Evolutionary conservation across 805 yeast genomes (phyloP), one percentile per base, ranked within the genome.

Genomic region (Monosporozyma aerobia): DNA sequence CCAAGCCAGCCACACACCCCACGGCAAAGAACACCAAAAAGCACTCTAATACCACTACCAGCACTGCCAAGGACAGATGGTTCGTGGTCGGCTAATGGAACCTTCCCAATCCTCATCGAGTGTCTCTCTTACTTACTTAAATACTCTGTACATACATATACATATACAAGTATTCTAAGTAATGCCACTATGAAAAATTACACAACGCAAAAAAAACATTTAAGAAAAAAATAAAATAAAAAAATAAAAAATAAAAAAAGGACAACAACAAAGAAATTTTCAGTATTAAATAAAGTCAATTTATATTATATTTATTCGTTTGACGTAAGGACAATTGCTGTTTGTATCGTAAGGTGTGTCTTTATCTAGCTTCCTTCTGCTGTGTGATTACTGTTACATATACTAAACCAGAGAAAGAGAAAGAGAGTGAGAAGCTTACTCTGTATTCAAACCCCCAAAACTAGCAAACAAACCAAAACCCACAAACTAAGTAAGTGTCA

Each of bases 61-160:
- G 3, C 8, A 19, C 27, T 16, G 3, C 43, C 19, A 39, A 39
- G 8, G 51, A 49, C 29, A 39, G 44, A 33, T 53, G 55, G 55
- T 53, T 46, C 44, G 48, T 53, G 13, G 55, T 53, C 3, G 46
- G 49, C 14, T 53, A 44, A 37, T 11, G n/a, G 9, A 11, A 2
- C 19, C 5, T 39, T 8, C 10, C 7, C 10, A 30, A 30, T 30
- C 14, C 5, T 32, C 14, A 11, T 32, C 14, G 2, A 32, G 7
- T 13, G 14, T 4, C 13, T 32, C 37, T 3, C 14, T 10, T 5
- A 32, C 19, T 27, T 27, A 7, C 29, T 27, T 27, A 1, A 27
- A 27, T 19, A 19, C 19, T 30, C 33, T 30, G 33, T 30, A 30
- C 10, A 30, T 30, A 30, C 33, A 30, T 30, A 30, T 30, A 30